Conservation (phyloP, 2,329 filamentous ascomycete species). For the Ceratocystis cacaofunesta region DNA sequence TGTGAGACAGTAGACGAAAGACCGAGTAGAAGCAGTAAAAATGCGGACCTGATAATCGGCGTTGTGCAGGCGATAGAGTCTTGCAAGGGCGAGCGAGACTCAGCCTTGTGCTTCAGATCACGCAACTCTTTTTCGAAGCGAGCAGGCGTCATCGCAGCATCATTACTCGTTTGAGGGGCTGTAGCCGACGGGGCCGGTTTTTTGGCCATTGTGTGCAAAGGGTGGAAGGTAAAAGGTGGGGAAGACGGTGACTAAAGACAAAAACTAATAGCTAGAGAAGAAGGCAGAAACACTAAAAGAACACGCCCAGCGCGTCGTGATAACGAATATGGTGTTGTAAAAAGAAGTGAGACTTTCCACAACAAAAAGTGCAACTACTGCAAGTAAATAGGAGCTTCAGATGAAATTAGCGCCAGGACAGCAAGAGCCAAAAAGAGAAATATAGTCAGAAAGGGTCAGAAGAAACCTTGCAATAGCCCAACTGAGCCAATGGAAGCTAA, state of each 20-base stretch:
- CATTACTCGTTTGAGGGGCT: constrained; percentile 17
- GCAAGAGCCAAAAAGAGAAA: neutral
- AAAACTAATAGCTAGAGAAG: neutral
- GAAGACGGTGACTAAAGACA: neutral
- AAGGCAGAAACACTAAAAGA: neutral
- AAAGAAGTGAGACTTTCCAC: neutral
- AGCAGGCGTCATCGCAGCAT: constrained; percentile 31
- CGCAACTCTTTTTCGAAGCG: constrained; percentile 41
- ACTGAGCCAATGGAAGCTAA: neutral
- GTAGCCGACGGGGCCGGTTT: constrained; percentile 1
- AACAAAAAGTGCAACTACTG: neutral
- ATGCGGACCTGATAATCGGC: constrained; percentile 26
- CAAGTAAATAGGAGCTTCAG: neutral
- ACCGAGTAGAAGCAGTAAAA: constrained; percentile 38
- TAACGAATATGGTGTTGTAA: neutral
- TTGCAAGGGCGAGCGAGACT: constrained; percentile 23
- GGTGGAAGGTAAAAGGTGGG: neutral
- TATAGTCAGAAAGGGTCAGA: neutral
- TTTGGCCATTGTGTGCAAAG: constrained; percentile 13
- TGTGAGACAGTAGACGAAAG: constrained; percentile 56
- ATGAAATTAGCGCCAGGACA: neutral
- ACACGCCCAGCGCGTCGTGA: constrained; percentile 2
- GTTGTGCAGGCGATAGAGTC: constrained; percentile 23
- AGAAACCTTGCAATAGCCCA: neutral
- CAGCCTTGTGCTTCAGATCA: constrained; percentile 33